phyloP scores from a whole-genome alignment of 495 filamentous ascomycete genomes.

The Aspergillus affinis region DNA sequence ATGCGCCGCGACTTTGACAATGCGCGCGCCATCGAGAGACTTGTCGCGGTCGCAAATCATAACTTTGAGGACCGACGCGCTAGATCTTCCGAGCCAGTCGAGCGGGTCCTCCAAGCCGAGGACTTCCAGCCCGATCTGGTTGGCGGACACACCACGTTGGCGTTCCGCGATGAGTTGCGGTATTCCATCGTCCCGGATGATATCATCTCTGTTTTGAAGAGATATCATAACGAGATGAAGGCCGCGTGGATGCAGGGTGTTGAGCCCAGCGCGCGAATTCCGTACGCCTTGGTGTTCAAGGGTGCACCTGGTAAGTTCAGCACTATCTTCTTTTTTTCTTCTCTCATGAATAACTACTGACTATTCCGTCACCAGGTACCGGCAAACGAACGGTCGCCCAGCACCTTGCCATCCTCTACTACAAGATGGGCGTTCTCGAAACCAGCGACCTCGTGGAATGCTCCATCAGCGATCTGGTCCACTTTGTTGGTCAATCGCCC shows the following conservation, averaged over 20 bases:
- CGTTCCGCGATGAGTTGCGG: constrained; percentile 16
- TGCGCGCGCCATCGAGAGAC: constrained; percentile 19
- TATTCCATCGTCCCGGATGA: constrained; percentile 21
- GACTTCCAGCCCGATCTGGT: constrained; percentile 17
- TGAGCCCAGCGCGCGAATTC: constrained; percentile 11
- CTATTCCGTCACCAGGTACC: constrained; percentile 28
- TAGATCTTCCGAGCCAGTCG: neutral
- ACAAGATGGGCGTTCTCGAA: constrained; percentile 41
- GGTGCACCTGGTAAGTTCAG: constrained; percentile 18
- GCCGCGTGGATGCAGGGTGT: constrained; percentile 14
- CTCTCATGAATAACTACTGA: neutral
- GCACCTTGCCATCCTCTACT: constrained; percentile 25
- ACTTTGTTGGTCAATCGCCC: constrained; percentile 62
- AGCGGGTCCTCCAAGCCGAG: constrained; percentile 17
- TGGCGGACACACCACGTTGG: constrained; percentile 6
- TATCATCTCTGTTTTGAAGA: constrained; percentile 16
- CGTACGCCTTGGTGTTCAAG: constrained; percentile 20
- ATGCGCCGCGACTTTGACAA: constrained; percentile 24
- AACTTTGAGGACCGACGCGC: constrained; percentile 17
- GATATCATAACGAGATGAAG: constrained; percentile 21
- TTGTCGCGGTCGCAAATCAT: constrained; percentile 16
- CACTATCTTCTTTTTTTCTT: neutral
- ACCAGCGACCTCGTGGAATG: constrained; percentile 35
- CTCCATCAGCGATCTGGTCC: constrained; percentile 40
- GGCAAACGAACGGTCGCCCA: constrained; percentile 50